phyloP scores from a whole-genome alignment of 257 asterid species.

The Schizonepeta tenuifolia region DNA sequence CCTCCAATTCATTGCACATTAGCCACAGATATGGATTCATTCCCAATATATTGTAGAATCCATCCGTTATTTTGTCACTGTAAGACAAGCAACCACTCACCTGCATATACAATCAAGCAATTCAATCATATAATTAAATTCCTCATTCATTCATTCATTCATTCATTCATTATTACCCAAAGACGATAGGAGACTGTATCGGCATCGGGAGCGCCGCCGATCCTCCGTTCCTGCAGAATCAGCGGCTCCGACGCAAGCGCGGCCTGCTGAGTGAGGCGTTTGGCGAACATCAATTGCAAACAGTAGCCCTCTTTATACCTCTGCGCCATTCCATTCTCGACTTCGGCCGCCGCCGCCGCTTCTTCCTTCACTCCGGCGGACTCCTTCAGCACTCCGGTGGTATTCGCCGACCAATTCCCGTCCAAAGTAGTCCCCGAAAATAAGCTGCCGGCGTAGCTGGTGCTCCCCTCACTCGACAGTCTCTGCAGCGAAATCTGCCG shows the following conservation, averaged over 20 bases:
- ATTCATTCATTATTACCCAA: constrained; percentile 50
- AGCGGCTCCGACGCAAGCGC: constrained; percentile 53
- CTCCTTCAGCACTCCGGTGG: constrained; percentile 50
- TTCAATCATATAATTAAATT: constrained; percentile 4
- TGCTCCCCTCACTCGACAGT: constrained; percentile 72
- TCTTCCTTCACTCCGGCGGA: constrained; percentile 40
- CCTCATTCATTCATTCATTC: no score
- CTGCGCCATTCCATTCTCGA: constrained; percentile 43
- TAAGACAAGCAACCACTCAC: constrained; percentile 91
- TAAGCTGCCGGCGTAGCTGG: constrained; percentile 82
- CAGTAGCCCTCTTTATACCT: constrained; percentile 64
- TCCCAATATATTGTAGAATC: constrained; percentile 87
- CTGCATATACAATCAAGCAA: constrained; percentile 40
- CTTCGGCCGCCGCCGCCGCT: constrained; percentile 42
- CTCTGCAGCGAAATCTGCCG: constrained; percentile 67
- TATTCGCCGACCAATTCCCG: constrained; percentile 67
- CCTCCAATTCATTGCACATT: constrained; percentile 83
- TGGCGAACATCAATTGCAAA: constrained; percentile 76
- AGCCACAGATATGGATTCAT: constrained; percentile 91
- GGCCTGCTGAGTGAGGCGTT: constrained; percentile 67
- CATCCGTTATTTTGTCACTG: constrained; percentile 81
- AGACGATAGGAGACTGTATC: constrained; percentile 73
- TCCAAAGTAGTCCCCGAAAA: constrained; percentile 75
- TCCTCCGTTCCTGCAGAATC: constrained; percentile 48
- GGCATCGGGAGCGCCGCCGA: constrained; percentile 56